Percentiles rank a stretch among this genome's conserved stretches.
phyloP scores from a whole-genome alignment of 306 rosid species.

The Potentilla sterilis region DNA sequence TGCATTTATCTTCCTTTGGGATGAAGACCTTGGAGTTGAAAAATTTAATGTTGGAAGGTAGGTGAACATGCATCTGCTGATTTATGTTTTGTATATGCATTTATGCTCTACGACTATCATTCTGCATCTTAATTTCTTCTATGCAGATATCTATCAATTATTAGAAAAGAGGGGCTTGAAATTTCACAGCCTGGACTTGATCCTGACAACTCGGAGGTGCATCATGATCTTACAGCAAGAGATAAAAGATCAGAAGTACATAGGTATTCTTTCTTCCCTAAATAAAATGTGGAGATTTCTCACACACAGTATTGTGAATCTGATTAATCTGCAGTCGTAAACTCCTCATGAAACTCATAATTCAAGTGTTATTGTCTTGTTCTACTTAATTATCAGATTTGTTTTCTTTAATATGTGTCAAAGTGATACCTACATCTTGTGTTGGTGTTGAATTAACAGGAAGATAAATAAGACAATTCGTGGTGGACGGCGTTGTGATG shows the following conservation, averaged over 20 bases:
- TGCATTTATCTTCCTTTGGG: conserved; percentile 80
- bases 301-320: background rate
- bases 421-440: background rate
- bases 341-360: background rate
- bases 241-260: conserved; percentile 53
- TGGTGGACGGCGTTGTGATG: conserved; percentile 51
- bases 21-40: conserved; percentile 84
- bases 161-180: conserved; percentile 74
- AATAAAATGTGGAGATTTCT: background rate
- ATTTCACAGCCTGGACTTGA: conserved; percentile 93
- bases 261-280: conserved; percentile 39
- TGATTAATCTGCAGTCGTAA: background rate
- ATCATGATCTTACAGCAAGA: conserved; percentile 63
- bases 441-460: conserved; percentile 34
- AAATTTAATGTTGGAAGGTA: conserved; percentile 65
- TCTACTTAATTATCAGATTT: background rate
- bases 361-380: background rate
- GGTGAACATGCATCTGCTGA: background rate
- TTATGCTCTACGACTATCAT: background rate
- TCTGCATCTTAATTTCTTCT: background rate
- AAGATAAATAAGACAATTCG: conserved; percentile 59
- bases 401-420: background rate
- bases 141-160: conserved; percentile 58
- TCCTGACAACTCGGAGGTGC: conserved; percentile 65
- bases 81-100: background rate